Evolutionary conservation across 371 early-diverging fungal species (phyloP).

Genomic region (Mycotypha africana): DNA sequence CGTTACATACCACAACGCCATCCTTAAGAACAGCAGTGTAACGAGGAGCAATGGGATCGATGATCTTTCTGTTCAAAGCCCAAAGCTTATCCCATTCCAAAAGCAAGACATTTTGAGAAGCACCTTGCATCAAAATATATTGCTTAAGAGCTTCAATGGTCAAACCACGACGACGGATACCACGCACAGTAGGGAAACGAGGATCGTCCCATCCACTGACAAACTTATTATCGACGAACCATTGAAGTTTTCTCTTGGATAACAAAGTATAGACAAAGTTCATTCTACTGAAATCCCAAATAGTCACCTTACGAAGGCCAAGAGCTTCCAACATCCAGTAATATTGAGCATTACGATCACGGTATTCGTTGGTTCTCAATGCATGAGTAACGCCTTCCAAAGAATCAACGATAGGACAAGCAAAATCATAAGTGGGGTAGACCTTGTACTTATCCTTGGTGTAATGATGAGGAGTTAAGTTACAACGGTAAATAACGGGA

Average conservation of each 20-base stretch:
- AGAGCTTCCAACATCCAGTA: slow-evolving; percentile 97
- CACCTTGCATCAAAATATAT: slow-evolving; percentile 99
- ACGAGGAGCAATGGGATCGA: slow-evolving; percentile 95
- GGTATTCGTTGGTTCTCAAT: slow-evolving; percentile 98
- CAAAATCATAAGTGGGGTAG: slow-evolving; percentile 99
- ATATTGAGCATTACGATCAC: slow-evolving; percentile 99
- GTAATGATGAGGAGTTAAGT: slow-evolving; percentile 90
- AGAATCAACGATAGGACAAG: slow-evolving; percentile 98
- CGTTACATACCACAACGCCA: slow-evolving; percentile 61
- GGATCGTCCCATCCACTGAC: slow-evolving; percentile 99
- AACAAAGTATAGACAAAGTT: slow-evolving; percentile 99
- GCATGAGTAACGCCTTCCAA: slow-evolving; percentile 99
- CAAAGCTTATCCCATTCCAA: slow-evolving; percentile 99
- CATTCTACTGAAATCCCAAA: slow-evolving; percentile 95
- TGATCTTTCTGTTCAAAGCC: slow-evolving; percentile 97
- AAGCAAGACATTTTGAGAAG: slow-evolving; percentile 90
- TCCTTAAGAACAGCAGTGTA: slow-evolving; percentile 79
- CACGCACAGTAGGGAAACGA: slow-evolving; percentile 99
- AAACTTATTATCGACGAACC: slow-evolving; percentile 91
- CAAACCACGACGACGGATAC: slow-evolving; percentile 98
- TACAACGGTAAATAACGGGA: slow-evolving; percentile 98
- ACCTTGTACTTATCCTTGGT: slow-evolving; percentile 93
- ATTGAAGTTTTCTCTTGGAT: slow-evolving; percentile 98
- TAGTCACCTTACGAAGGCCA: slow-evolving; percentile 80
- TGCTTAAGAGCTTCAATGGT: slow-evolving; percentile 96